These are phyloP conservation scores for Uronychia setigera DNA, from an alignment of 73 alveolate species.

Conservation along the genomic window DNA sequence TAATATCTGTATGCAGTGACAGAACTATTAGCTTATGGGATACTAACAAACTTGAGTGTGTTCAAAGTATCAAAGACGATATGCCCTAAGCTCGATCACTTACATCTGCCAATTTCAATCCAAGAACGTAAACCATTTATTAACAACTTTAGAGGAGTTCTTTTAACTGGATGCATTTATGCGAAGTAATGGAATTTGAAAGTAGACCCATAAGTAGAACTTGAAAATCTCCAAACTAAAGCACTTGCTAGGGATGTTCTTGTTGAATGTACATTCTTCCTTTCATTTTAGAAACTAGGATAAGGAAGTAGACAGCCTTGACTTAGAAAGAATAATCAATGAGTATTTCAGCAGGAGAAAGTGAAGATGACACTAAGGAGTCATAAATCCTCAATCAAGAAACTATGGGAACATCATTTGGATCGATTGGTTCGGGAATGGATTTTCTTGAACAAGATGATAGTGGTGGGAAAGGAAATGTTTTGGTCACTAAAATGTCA, in stretches of 20 bases:
- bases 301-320: not conserved
- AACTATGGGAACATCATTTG: not conserved
- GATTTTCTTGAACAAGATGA: constrained; percentile 10
- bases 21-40: constrained; percentile 54
- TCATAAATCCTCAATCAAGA: not conserved
- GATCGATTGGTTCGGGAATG: constrained; percentile 2
- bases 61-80: constrained; percentile 35
- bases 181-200: constrained; percentile 42
- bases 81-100: constrained; percentile 7
- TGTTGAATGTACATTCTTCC: not conserved
- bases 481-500: constrained; percentile 39
- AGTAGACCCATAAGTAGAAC: constrained; percentile 41
- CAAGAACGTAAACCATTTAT: not conserved
- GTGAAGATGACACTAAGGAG: not conserved
- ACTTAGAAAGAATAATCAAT: not conserved
- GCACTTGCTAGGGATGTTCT: constrained; percentile 18
- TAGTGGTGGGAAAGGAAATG: constrained; percentile 25
- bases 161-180: constrained; percentile 51
- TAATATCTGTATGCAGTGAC: constrained; percentile 43
- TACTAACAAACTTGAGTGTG: constrained; percentile 50
- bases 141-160: constrained; percentile 12
- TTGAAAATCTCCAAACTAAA: constrained; percentile 26
- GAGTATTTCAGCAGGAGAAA: not conserved
- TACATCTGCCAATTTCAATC: not conserved
- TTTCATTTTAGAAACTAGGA: not conserved